Base-by-base conservation (phyloP, 2,329 filamentous ascomycete genomes). In the Furcasterigmium sp. region DNA sequence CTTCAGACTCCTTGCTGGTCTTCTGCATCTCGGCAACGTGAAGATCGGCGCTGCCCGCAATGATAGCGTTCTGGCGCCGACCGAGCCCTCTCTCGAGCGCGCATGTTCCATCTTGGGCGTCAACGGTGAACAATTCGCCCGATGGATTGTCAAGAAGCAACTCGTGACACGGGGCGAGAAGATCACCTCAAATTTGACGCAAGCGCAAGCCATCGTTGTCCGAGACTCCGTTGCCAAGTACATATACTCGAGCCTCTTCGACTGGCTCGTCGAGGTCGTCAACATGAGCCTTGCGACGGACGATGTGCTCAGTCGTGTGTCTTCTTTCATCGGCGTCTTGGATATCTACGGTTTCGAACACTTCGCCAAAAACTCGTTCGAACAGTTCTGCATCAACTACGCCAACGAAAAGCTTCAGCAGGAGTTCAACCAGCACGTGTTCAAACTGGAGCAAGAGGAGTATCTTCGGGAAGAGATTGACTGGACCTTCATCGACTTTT, bases 331-430 rank as follows among this genome's bases (percentile, higher is more conserved):
- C 56, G 93, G 93, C 64, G 93, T 98, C 38, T 79, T 98, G 51
- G 93, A 98, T 87, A 98, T 98, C 54, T 97, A 97, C 66, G 91
- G 91, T 51, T 98, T 98, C 60, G 93, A 98, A 65, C 93, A 97
- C 68, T 98, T 98, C 59, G 91, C 93, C 49, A 97, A 96, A 75
- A 98, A 98, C 71, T 98, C 93, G 1, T 98, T 98, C 57, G 93
- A 98, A 64, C 93, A 98, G 64, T 98, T 98, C 68, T 98, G 93
- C 69, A 98, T 98, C 78, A 98, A 98, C 68, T 98, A 98, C 59
- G 93, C 93, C 67, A 98, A 98, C 66, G 93, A 98, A 68, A 98
- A 98, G 69, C 73, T 98, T 43, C 93, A 98, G 63, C 93, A 98
- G 64, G 91, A 97, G 63, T 98, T 98, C 75, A 98, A 98, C 68